Base-by-base conservation (phyloP, 2,329 filamentous ascomycete genomes). In the Phialophora tarda region DNA sequence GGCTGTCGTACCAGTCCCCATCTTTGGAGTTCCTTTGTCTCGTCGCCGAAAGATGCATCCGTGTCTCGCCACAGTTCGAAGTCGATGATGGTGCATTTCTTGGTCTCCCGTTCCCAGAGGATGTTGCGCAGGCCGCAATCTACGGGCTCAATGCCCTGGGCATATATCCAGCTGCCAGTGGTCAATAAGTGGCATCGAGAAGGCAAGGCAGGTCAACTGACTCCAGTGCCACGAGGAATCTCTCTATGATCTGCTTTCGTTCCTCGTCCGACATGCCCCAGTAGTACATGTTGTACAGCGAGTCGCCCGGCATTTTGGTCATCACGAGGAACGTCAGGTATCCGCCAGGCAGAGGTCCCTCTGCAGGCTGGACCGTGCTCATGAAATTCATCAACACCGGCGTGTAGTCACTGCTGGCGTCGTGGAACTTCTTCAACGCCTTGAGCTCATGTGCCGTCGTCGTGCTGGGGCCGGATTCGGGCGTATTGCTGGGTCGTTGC, bases 281-380 rank as follows among this genome's bases (percentile, higher is more conserved):
- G 64, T 68, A 73, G 55, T 70, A 66, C 26, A 69, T 62, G 56
- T 64, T 59, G 48, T 63, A 63, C 32, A 74, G 54, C 23, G 71
- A 69, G 44, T 69, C 66, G 30, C 73, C 72, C 17, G 72, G 70
- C 65, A 74, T 67, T 59, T 71, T 72, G 38, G 70, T 73, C 73
- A 71, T 73, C 30, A 73, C 70, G 28, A 70, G 69, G 62, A 69
- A 73, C n/a, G 67, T 73, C 41, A 72, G 32, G 55, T 72, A 74
- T 38, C 73, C 73, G 51, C 69, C 69, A 0, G 72, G 73, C 28
- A 71, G 41, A 23, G 69, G 66, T 10, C 69, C 63, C 28, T 69
- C 54, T 47, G 69, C 51, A 38, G 64, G 68, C 67, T 73, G 72
- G 32, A 64, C 59, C 47, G 59, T 32, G 50, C 63, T 62, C 57